phyloP scores from a whole-genome alignment of 768 basidiomycete genomes.

The Leucogyrophana mollusca region DNA sequence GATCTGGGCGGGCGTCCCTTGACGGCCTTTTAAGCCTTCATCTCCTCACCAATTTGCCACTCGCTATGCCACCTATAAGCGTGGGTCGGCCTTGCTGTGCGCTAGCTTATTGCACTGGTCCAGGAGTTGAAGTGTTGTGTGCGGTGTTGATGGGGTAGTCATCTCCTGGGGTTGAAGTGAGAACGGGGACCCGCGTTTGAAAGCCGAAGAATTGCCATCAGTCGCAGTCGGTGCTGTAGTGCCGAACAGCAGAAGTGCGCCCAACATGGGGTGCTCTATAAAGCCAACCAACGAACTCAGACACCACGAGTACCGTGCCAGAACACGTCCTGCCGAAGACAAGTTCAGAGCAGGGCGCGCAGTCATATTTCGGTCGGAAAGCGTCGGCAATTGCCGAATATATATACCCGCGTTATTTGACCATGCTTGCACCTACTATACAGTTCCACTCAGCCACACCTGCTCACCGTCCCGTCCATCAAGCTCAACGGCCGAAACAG shows the following conservation, averaged over 20 bases:
- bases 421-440: constrained; percentile 28
- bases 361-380: too few species aligned
- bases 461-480: constrained; percentile 15
- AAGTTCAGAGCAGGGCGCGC: too few species aligned
- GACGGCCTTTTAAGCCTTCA: background rate
- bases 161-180: constrained; percentile 32
- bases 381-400: constrained; percentile 1
- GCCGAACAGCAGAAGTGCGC: too few species aligned
- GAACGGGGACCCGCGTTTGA: constrained; percentile 33
- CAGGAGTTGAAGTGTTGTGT: constrained; percentile 59
- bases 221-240: constrained; percentile 10
- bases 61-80: constrained; percentile 68
- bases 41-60: constrained; percentile 60
- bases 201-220: constrained; percentile 17
- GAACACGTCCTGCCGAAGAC: too few species aligned
- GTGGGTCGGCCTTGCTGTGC: constrained; percentile 63
- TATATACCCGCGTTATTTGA: constrained; percentile 13
- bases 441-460: constrained; percentile 31
- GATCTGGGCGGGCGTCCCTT: constrained; percentile 74
- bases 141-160: constrained; percentile 67
- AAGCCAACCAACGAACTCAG: too few species aligned
- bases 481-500: constrained; percentile 9
- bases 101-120: constrained; percentile 61
- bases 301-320: too few species aligned
- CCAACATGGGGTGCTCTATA: too few species aligned